phyloP scores from a whole-genome alignment of 148 eudicot species.

The Euryodendron excelsum region DNA sequence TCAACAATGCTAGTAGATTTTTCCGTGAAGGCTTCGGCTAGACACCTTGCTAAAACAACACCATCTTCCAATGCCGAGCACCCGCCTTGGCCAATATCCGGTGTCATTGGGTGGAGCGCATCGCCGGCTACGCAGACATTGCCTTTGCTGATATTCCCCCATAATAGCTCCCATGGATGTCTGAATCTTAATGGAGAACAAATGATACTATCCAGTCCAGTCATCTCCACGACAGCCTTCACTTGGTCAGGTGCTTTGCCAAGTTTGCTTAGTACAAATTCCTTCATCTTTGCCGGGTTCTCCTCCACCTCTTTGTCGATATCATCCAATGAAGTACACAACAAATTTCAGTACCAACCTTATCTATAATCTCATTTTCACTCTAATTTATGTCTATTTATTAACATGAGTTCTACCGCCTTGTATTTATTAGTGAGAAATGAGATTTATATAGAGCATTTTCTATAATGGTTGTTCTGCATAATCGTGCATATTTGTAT shows the following conservation, averaged over 20 bases:
- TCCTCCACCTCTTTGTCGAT: constrained; percentile 33
- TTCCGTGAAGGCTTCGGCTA: constrained; percentile 32
- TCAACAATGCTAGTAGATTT: not conserved
- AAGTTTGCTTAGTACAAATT: constrained; percentile 49
- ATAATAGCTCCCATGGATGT: constrained; percentile 45
- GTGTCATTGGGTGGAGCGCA: constrained; percentile 68
- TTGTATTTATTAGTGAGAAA: too few species aligned
- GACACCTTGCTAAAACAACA: constrained; percentile 39
- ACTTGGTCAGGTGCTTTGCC: constrained; percentile 40
- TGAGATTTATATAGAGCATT: too few species aligned
- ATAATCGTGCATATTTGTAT: too few species aligned
- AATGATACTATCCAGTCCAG: constrained; percentile 27
- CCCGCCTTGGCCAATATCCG: constrained; percentile 66
- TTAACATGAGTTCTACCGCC: too few species aligned
- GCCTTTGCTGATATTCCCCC: constrained; percentile 52
- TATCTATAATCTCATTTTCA: too few species aligned
- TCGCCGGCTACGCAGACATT: constrained; percentile 60
- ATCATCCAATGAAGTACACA: not conserved
- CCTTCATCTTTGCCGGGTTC: constrained; percentile 47
- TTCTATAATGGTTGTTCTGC: too few species aligned
- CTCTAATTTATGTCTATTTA: too few species aligned
- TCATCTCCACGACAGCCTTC: constrained; percentile 31
- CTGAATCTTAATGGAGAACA: constrained; percentile 40
- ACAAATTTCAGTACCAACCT: not conserved
- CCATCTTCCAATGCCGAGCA: constrained; percentile 63